Evolutionary conservation across 129 eudicot genomes (phyloP), one percentile per base, ranked within the genome.

Genomic region (Lactuca sativa): DNA sequence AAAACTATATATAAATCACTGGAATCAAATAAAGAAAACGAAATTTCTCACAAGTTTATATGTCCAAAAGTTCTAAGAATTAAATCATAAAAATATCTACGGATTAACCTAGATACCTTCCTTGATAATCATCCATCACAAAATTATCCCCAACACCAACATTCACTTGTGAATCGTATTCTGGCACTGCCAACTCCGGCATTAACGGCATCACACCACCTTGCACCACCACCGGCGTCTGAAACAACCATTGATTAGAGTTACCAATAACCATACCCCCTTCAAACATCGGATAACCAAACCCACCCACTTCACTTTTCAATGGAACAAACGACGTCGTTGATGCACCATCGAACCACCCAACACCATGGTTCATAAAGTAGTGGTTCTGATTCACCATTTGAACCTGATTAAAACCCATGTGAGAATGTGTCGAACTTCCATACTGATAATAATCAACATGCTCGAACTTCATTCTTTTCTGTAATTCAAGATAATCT

Each of bases 401-500:
- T 34, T 72, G 82, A 36, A 40, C 74, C 34, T 56, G 57, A 47
- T 65, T 58, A 25, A 15, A 4, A 7, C 25, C 44, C 32, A 25
- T 3, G 65, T 57, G 49, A 1, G 52, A 47, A 10, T 3, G 13
- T 36, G 30, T 25, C 6, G 13, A 30, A 60, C 60, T 69, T 49
- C 9, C 14, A 55, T 17, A 53, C 15, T 61, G 61, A 73, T 12
- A 0, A 31, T 8, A 34, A 31, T 43, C 25, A 7, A 43, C 36
- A 4, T 13, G 17, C 14, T 38, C 62, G n/a, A 76, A 54, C 75
- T 52, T 57, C 1, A 15, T 67, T 32, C 74, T 55, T 33, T 74
- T 77, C 66, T 64, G 58, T 5, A 64, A 31, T 4, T 85, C 85
- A 31, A 82, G 71, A 57, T 51, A 62, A 10, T 47, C 52, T 8